A percentile compares a stretch with the other conserved stretches of the same genome.
Evolutionary conservation across 768 basidiomycete genomes (phyloP).

Genomic region (Exsudoporus frostii): DNA sequence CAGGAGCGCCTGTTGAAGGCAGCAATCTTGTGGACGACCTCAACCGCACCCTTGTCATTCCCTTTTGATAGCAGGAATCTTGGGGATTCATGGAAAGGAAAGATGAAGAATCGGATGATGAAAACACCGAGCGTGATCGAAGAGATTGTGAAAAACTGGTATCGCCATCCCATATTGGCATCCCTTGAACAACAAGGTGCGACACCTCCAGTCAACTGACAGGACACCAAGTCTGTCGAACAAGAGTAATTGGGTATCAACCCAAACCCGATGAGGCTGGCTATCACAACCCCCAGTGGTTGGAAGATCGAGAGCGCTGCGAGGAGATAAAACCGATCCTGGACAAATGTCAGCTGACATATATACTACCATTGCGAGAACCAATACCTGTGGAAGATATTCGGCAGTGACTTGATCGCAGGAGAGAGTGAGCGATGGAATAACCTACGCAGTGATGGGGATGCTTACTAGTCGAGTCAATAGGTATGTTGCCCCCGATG

Average conservation of each 20-base stretch:
- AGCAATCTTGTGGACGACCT: slow-evolving; percentile 14
- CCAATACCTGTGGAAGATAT: slow-evolving; percentile 13
- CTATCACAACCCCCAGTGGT: neutral
- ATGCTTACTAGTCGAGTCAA: slow-evolving; percentile 14
- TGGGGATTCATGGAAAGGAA: slow-evolving; percentile 16
- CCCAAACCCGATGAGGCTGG: slow-evolving; percentile 5
- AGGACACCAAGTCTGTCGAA: slow-evolving; percentile 7
- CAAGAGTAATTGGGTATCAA: slow-evolving; percentile 17
- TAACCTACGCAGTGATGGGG: too few species aligned
- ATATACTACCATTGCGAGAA: too few species aligned
- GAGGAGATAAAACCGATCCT: slow-evolving; percentile 17
- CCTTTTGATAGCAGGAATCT: slow-evolving; percentile 14
- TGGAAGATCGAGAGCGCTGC: slow-evolving; percentile 9
- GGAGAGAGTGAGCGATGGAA: neutral
- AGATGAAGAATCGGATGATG: slow-evolving; percentile 15
- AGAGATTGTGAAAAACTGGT: slow-evolving; percentile 6
- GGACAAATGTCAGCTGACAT: neutral
- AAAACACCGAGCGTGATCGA: slow-evolving; percentile 13
- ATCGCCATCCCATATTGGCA: slow-evolving; percentile 22
- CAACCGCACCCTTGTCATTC: slow-evolving; percentile 11
- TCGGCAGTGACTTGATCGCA: slow-evolving; percentile 7
- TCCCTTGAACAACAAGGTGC: slow-evolving; percentile 14
- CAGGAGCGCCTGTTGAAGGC: slow-evolving; percentile 8
- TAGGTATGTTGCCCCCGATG: slow-evolving; percentile 13
- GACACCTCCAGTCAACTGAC: slow-evolving; percentile 8